A percentile compares a stretch with the other conserved stretches of the same genome.
phyloP scores from a whole-genome alignment of 129 eudicot species.

The Dittrichia graveolens region DNA sequence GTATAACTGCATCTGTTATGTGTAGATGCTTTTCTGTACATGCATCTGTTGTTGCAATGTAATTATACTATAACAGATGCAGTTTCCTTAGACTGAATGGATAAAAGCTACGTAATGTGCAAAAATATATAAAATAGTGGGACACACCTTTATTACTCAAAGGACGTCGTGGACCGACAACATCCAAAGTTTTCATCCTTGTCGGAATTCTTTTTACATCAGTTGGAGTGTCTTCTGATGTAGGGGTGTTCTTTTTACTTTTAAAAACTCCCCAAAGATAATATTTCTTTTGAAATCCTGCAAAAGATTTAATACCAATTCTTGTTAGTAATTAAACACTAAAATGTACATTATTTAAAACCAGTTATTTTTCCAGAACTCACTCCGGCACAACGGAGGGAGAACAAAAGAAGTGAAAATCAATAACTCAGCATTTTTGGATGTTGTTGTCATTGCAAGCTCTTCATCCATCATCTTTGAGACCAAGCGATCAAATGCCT shows the following conservation, averaged over 20 bases:
- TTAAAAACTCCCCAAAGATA: constrained; percentile 55
- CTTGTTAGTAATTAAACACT: constrained; percentile 16
- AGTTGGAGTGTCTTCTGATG: background rate
- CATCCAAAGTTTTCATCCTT: background rate
- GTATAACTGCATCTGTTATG: no score
- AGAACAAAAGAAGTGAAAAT: constrained; percentile 49
- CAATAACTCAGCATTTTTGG: constrained; percentile 61
- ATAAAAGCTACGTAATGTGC: background rate
- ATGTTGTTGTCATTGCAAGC: constrained; percentile 52
- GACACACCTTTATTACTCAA: constrained; percentile 7
- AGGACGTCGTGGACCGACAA: constrained; percentile 27
- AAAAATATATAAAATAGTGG: background rate
- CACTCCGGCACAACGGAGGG: constrained; percentile 46
- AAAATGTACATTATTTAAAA: background rate
- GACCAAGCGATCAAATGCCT: constrained; percentile 44
- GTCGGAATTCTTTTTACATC: background rate
- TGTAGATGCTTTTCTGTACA: no score
- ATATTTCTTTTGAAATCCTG: constrained; percentile 55
- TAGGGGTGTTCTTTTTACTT: constrained; percentile 10
- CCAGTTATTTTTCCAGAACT: constrained; percentile 15
- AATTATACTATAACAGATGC: no score
- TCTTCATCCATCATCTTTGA: constrained; percentile 44
- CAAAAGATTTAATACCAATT: constrained; percentile 18
- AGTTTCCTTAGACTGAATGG: no score
- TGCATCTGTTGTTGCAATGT: no score